These are phyloP conservation scores for Mucor saturninus DNA, from an alignment of 371 early-diverging fungal species.

Conservation along the genomic window DNA sequence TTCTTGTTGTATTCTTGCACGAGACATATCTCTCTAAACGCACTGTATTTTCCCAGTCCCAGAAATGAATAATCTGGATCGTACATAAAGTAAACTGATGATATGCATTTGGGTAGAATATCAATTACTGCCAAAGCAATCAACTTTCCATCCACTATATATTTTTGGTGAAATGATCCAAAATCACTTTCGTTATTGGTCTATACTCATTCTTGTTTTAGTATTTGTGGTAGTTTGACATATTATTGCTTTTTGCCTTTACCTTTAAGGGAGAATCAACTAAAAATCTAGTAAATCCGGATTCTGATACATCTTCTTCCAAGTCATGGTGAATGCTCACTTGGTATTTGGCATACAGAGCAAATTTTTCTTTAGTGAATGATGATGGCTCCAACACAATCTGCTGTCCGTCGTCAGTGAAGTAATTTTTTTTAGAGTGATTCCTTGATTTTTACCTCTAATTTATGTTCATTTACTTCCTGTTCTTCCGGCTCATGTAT, in stretches of 20 bases:
- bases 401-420: constrained; percentile 26
- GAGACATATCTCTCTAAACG: constrained; percentile 78
- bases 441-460: constrained; percentile 10
- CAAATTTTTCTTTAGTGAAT: constrained; percentile 75
- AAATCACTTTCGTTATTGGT: constrained; percentile 25
- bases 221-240: neutral
- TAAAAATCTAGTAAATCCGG: constrained; percentile 73
- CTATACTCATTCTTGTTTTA: neutral
- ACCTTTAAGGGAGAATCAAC: constrained; percentile 73
- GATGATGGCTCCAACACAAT: constrained; percentile 66
- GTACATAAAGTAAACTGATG: constrained; percentile 94
- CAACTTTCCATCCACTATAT: constrained; percentile 75
- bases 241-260: neutral
- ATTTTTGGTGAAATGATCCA: constrained; percentile 91
- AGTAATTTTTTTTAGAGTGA: no score
- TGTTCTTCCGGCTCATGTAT: constrained; percentile 24
- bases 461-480: constrained; percentile 11
- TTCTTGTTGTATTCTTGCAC: constrained; percentile 40
- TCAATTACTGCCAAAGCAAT: constrained; percentile 92
- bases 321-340: constrained; percentile 76
- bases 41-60: constrained; percentile 84
- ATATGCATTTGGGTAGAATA: constrained; percentile 86
- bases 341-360: constrained; percentile 84
- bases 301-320: constrained; percentile 51
- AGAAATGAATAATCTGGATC: constrained; percentile 79